Base-by-base conservation (phyloP, 2,329 filamentous ascomycete species). In the Ramularia endophylla region DNA sequence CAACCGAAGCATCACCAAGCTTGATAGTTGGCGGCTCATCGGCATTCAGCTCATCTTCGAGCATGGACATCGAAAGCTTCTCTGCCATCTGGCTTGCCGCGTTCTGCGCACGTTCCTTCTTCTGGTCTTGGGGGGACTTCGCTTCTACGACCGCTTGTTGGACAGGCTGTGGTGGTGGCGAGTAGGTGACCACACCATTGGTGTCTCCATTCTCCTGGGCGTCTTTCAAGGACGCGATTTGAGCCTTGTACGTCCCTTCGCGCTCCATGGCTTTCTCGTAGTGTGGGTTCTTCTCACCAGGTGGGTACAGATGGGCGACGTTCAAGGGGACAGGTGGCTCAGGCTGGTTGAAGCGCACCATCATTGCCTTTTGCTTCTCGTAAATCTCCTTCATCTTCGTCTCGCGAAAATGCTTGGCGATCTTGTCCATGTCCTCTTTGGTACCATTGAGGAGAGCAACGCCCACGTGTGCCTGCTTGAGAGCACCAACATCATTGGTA, bases 351-450 rank as follows among this genome's bases (percentile, higher is more conserved):
- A 97, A 98, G 50, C 90, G 80, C 61, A 84, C 78, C 87, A 98
- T 95, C 64, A 98, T 75, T 34, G 81, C 73, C 42, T 85, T 77
- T 65, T 98, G 92, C 73, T 98, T 97, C 70, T 97, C 87, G 63
- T 98, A 98, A 51, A 98, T 79, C 52, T 95, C 89, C 75, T 95
- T 97, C 86, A 98, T 94, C 74, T 88, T 94, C 29, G 84, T 94
- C 65, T 88, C 94, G 55, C 92, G 84, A 58, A 85, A 83, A 66
- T 98, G 89, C 60, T 97, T 92, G 18, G 85, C 83, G 56, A 98
- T 98, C 63, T 83, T 88, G 42, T 81, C 83, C 40, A 98, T 76
- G 62, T 97, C 92, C 16, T 97, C 86, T 52, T 81, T 83, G 1
- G 89, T 94, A 49, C 92, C 92, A 65, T 98, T 98, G 54, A 98